Conservation (phyloP, 2,329 filamentous ascomycete genomes). For the Fusarium sp. region DNA sequence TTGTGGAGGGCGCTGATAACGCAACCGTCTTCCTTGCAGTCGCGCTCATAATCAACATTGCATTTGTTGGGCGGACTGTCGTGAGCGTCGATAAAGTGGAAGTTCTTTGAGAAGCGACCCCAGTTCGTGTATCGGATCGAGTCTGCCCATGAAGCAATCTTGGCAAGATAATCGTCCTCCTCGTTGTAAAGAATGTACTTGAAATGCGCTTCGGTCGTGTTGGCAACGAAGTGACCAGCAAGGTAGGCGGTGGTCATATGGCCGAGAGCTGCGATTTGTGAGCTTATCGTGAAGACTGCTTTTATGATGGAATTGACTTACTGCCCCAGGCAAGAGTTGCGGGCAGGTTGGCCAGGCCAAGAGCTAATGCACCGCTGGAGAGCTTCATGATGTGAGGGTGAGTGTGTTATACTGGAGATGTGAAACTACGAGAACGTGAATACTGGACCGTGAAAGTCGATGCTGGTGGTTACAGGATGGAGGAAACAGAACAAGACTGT, state of each 20-base stretch:
- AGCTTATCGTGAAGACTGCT: slow-evolving; percentile 18
- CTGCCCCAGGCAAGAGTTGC: slow-evolving; percentile 58
- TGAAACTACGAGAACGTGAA: slow-evolving; percentile 4
- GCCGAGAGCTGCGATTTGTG: slow-evolving; percentile 63
- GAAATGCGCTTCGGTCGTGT: slow-evolving; percentile 67
- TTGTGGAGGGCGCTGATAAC: slow-evolving; percentile 70
- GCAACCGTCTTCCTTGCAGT: slow-evolving; percentile 73
- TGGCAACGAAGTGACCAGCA: slow-evolving; percentile 69
- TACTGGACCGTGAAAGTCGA: background rate
- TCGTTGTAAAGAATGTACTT: slow-evolving; percentile 67
- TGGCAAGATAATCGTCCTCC: slow-evolving; percentile 69
- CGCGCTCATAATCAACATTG: slow-evolving; percentile 68
- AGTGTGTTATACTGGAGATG: background rate
- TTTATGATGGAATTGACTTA: slow-evolving; percentile 48
- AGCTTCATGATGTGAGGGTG: slow-evolving; percentile 50
- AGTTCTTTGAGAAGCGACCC: slow-evolving; percentile 70
- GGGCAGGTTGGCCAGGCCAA: slow-evolving; percentile 52
- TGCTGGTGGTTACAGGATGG: slow-evolving; percentile 3
- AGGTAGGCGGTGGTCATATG: slow-evolving; percentile 75
- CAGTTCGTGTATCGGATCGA: slow-evolving; percentile 73
- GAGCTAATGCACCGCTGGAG: slow-evolving; percentile 46
- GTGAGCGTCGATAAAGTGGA: slow-evolving; percentile 78
- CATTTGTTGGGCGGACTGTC: slow-evolving; percentile 70
- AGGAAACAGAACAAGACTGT: background rate
- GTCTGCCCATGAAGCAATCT: slow-evolving; percentile 76